phyloP scores from a whole-genome alignment of 495 filamentous ascomycete genomes.

The Trichoderma reesei region DNA sequence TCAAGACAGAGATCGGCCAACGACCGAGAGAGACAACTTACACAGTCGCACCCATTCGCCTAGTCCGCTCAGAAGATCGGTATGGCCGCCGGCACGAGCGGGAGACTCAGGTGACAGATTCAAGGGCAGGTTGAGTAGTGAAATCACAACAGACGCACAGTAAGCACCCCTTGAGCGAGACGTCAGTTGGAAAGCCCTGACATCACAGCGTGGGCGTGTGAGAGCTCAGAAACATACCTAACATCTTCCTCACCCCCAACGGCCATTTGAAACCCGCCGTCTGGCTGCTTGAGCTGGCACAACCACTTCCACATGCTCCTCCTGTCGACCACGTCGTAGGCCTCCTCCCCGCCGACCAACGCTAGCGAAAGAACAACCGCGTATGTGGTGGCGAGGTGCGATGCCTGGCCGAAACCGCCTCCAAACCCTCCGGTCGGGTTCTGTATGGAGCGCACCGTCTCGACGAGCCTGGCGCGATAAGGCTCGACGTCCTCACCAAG shows the following conservation, averaged over 20 bases:
- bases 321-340: slow-evolving; percentile 68
- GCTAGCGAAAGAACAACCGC: slow-evolving; percentile 67
- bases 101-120: slow-evolving; percentile 57
- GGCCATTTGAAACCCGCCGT: slow-evolving; percentile 76
- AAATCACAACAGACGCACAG: slow-evolving; percentile 73
- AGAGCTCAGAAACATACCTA: slow-evolving; percentile 44
- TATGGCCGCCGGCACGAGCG: slow-evolving; percentile 33
- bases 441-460: slow-evolving; percentile 69
- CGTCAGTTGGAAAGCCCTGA: background rate
- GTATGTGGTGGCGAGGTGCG: slow-evolving; percentile 83
- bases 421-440: slow-evolving; percentile 82
- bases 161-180: slow-evolving; percentile 62
- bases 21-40: slow-evolving; percentile 32
- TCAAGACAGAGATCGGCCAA: background rate
- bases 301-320: slow-evolving; percentile 84
- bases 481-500: slow-evolving; percentile 65
- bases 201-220: background rate
- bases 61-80: slow-evolving; percentile 55
- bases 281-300: slow-evolving; percentile 66
- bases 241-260: slow-evolving; percentile 85
- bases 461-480: slow-evolving; percentile 57
- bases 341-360: slow-evolving; percentile 63
- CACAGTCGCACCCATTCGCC: slow-evolving; percentile 74
- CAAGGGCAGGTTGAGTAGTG: slow-evolving; percentile 73
- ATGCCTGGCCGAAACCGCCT: slow-evolving; percentile 81